Evolutionary conservation across 1,284 basidiomycete species (phyloP).

Genomic region (Nidula niveotomentosa): DNA sequence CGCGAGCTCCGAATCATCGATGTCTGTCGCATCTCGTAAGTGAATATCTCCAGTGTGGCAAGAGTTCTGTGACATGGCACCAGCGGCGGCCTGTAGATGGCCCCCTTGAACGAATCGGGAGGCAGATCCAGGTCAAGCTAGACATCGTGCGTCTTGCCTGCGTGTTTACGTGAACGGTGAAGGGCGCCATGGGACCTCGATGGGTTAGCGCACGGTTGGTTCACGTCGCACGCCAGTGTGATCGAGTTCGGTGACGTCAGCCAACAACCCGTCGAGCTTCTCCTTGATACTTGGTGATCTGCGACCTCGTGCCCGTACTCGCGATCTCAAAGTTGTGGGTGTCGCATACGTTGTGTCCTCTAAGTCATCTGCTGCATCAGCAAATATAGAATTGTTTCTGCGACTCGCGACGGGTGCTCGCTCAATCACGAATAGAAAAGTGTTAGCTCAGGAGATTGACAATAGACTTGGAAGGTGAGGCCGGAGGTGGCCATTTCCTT

Average conservation of each 20-base stretch:
- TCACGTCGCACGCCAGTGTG: conserved; percentile 13
- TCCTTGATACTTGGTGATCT: neutral
- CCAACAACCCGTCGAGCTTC: neutral
- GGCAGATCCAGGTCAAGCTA: conserved; percentile 67
- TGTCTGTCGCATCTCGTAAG: conserved; percentile 59
- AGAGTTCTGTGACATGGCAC: no score
- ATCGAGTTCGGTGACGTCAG: neutral
- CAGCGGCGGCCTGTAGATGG: conserved; percentile 82
- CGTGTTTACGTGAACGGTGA: conserved; percentile 88
- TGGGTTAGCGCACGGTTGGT: conserved; percentile 2
- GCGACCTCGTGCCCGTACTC: no score
- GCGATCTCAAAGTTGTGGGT: no score
- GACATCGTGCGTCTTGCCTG: conserved; percentile 76
- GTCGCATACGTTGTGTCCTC: no score
- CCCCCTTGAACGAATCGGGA: conserved; percentile 78
- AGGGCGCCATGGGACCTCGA: conserved; percentile 48
- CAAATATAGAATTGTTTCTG: no score
- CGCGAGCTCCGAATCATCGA: conserved; percentile 83
- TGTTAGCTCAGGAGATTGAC: no score
- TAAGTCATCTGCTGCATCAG: no score
- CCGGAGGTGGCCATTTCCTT: no score
- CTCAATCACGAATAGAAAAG: no score
- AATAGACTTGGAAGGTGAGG: no score
- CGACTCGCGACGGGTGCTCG: no score
- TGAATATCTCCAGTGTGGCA: neutral